These are phyloP conservation scores for Salvia miltiorrhiza DNA, from an alignment of 257 asterid genomes.

Conservation along the genomic window DNA sequence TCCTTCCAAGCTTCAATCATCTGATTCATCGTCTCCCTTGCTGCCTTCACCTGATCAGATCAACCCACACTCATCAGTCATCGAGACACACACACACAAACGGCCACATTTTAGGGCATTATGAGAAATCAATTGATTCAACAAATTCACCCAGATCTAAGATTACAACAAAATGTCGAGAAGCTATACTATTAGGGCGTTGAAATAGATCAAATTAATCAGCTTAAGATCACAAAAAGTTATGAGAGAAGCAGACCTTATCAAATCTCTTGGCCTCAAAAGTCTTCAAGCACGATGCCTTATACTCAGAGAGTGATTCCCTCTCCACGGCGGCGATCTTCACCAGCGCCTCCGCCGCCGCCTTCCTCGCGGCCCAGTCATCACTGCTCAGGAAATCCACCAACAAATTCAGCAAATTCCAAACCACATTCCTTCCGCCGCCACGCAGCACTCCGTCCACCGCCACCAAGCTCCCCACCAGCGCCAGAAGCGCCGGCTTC, in stretches of 20 bases:
- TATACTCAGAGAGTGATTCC: conserved; percentile 52
- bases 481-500: conserved; percentile 60
- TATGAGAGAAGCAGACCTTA: conserved; percentile 42
- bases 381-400: conserved; percentile 68
- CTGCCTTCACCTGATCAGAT: conserved; percentile 56
- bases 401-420: conserved; percentile 53
- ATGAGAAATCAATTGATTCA: neutral
- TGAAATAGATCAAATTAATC: neutral
- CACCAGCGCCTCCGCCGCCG: conserved; percentile 68
- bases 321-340: conserved; percentile 57
- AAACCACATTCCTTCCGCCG: conserved; percentile 38
- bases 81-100: neutral
- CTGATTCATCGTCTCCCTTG: conserved; percentile 63
- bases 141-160: conserved; percentile 1
- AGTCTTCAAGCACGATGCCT: conserved; percentile 57
- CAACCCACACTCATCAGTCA: conserved; percentile 19
- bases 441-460: conserved; percentile 46
- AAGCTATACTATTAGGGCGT: neutral
- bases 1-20: conserved; percentile 66
- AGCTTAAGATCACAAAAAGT: conserved; percentile 6
- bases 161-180: neutral
- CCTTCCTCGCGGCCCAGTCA: conserved; percentile 92
- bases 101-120: neutral
- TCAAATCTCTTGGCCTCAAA: conserved; percentile 85
- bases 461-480: conserved; percentile 62